phyloP scores from a whole-genome alignment of 2,329 filamentous ascomycete genomes.

The Cladorrhinum sp. region DNA sequence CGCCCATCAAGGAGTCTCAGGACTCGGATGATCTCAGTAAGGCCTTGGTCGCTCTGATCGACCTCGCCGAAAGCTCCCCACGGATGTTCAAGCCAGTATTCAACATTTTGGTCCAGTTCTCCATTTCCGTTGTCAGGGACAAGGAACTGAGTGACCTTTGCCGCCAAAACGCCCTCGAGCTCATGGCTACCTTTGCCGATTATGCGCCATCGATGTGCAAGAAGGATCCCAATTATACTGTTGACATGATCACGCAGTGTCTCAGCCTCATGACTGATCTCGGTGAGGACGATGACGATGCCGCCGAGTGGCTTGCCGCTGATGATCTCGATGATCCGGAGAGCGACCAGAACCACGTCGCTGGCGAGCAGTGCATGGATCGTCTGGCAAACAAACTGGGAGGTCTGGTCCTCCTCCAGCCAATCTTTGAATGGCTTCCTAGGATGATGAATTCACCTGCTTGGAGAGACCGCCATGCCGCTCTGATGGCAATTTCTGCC shows the following conservation, averaged over 20 bases:
- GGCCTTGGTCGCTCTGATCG: slow-evolving; percentile 86
- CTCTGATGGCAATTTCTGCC: slow-evolving; percentile 96
- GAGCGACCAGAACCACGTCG: slow-evolving; percentile 95
- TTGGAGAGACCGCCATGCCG: slow-evolving; percentile 94
- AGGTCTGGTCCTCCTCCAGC: slow-evolving; percentile 84
- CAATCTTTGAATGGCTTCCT: slow-evolving; percentile 95
- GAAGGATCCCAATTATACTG: slow-evolving; percentile 87
- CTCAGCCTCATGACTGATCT: slow-evolving; percentile 97
- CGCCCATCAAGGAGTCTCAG: slow-evolving; percentile 85
- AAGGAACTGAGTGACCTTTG: slow-evolving; percentile 89
- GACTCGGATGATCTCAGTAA: slow-evolving; percentile 91
- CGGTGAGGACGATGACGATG: slow-evolving; percentile 90
- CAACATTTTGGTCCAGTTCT: slow-evolving; percentile 87
- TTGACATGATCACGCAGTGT: slow-evolving; percentile 97
- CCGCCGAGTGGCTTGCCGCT: slow-evolving; percentile 84
- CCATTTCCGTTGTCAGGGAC: slow-evolving; percentile 88
- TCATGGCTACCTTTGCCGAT: slow-evolving; percentile 98
- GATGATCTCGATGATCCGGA: slow-evolving; percentile 96
- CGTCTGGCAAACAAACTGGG: slow-evolving; percentile 95
- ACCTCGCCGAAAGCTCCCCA: slow-evolving; percentile 87
- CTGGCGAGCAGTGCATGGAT: slow-evolving; percentile 98
- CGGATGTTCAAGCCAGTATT: slow-evolving; percentile 99
- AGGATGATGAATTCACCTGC: slow-evolving; percentile 94
- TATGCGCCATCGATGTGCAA: slow-evolving; percentile 92
- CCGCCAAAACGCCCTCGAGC: slow-evolving; percentile 89